These are phyloP conservation scores for Mortierella sp. DNA, from an alignment of 371 early-diverging fungal genomes.

Conservation along the genomic window DNA sequence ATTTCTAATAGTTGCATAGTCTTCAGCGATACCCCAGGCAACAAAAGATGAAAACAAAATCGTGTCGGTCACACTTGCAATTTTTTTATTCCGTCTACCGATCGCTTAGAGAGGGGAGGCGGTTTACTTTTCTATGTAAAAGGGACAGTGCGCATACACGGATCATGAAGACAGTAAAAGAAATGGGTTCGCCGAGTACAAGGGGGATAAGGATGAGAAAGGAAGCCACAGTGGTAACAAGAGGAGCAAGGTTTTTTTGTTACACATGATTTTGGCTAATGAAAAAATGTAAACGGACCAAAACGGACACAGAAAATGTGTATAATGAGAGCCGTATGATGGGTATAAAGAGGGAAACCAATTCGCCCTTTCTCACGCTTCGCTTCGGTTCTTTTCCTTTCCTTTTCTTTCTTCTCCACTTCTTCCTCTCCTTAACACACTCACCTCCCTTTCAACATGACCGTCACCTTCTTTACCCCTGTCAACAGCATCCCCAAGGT, in stretches of 20 bases:
- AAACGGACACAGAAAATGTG: too few species aligned
- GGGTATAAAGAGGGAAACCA: too few species aligned
- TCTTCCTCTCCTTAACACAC: neutral
- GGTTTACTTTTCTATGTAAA: neutral
- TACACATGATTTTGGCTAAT: too few species aligned
- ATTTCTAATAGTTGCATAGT: neutral
- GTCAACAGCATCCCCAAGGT: slow-evolving; percentile 5
- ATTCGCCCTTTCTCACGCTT: slow-evolving; percentile 3
- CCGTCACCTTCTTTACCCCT: neutral
- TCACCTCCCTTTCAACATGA: neutral
- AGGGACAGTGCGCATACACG: neutral
- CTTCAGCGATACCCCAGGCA: too few species aligned
- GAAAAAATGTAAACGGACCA: too few species aligned
- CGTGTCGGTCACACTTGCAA: neutral
- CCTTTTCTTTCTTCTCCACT: neutral
- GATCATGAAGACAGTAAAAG: too few species aligned
- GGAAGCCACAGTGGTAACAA: too few species aligned
- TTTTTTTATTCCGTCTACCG: neutral
- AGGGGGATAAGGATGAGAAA: too few species aligned
- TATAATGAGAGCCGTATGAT: too few species aligned
- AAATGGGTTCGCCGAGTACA: too few species aligned
- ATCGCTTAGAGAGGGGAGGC: too few species aligned
- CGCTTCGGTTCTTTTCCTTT: neutral
- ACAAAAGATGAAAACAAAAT: neutral
- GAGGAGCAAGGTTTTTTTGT: too few species aligned